phyloP scores from a whole-genome alignment of 83 land plant genomes.

The Isoetes engelmannii region DNA sequence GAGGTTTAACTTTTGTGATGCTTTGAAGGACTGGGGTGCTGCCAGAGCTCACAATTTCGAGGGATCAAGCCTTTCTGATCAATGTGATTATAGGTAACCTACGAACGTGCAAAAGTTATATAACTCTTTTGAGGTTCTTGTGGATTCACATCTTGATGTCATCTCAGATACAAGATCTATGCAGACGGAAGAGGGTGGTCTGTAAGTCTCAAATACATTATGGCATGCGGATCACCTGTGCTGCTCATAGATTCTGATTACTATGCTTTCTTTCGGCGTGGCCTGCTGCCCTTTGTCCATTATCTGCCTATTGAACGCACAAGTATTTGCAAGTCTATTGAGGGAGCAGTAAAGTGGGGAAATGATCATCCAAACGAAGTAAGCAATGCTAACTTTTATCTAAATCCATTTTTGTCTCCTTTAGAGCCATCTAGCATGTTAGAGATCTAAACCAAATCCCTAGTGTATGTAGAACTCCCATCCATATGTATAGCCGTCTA shows the following conservation, averaged over 20 bases:
- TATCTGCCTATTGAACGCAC: slow-evolving; percentile 36
- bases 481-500: too few relatives aligned
- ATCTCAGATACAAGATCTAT: slow-evolving; percentile 42
- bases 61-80: background rate
- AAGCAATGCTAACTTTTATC: background rate
- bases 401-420: too few relatives aligned
- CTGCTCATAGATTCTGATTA: slow-evolving; percentile 23
- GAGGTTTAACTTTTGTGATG: too few relatives aligned
- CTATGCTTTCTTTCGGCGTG: slow-evolving; percentile 51
- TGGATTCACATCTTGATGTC: background rate
- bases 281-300: slow-evolving; percentile 37
- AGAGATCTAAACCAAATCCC: too few relatives aligned
- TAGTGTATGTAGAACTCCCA: too few relatives aligned
- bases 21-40: background rate
- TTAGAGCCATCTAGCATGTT: too few relatives aligned
- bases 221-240: slow-evolving; percentile 48
- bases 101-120: too few relatives aligned
- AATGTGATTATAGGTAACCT: background rate
- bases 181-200: slow-evolving; percentile 57
- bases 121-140: too few relatives aligned
- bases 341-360: slow-evolving; percentile 54
- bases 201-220: slow-evolving; percentile 59
- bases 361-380: slow-evolving; percentile 43
- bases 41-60: background rate
- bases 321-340: slow-evolving; percentile 36